Conservation (phyloP, 768 basidiomycete genomes). For the Lactarius quietus region DNA sequence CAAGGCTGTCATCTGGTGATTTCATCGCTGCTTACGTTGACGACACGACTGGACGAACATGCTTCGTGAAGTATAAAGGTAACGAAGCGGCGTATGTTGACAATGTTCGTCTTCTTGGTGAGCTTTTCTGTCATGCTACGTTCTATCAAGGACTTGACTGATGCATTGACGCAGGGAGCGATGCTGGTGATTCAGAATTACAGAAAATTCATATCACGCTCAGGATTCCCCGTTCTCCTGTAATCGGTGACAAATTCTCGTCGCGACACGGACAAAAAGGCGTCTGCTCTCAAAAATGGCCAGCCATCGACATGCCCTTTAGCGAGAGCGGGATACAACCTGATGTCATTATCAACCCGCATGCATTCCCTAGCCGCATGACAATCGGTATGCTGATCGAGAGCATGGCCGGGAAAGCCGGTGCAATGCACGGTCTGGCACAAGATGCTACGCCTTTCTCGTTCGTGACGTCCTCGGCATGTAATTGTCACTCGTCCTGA, state of each 20-base stretch:
- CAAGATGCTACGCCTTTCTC: conserved; percentile 99
- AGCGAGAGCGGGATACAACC: conserved; percentile 98
- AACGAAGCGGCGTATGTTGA: conserved; percentile 90
- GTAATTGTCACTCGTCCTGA: conserved; percentile 11
- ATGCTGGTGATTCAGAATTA: conserved; percentile 81
- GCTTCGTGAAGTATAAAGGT: conserved; percentile 92
- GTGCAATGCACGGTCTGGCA: conserved; percentile 96
- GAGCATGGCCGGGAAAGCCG: conserved; percentile 99
- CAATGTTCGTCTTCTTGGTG: conserved; percentile 86
- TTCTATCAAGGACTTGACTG: conserved; percentile 3
- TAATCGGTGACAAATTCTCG: conserved; percentile 99
- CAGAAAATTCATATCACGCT: conserved; percentile 94
- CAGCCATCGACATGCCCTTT: conserved; percentile 97
- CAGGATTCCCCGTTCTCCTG: conserved; percentile 89
- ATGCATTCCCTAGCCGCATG: conserved; percentile 99
- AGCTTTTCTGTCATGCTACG: conserved; percentile 24
- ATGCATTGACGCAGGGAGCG: conserved; percentile 53
- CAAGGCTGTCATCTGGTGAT: conserved; percentile 65
- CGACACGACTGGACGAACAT: conserved; percentile 77
- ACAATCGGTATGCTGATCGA: conserved; percentile 99
- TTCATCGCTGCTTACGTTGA: conserved; percentile 85
- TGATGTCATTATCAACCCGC: conserved; percentile 99
- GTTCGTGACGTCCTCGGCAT: conserved; percentile 43
- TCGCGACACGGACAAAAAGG: conserved; percentile 99
- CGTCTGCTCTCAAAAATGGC: conserved; percentile 99